Conservation (phyloP, 148 eudicot species). For the Dysphania ambrosioides region DNA sequence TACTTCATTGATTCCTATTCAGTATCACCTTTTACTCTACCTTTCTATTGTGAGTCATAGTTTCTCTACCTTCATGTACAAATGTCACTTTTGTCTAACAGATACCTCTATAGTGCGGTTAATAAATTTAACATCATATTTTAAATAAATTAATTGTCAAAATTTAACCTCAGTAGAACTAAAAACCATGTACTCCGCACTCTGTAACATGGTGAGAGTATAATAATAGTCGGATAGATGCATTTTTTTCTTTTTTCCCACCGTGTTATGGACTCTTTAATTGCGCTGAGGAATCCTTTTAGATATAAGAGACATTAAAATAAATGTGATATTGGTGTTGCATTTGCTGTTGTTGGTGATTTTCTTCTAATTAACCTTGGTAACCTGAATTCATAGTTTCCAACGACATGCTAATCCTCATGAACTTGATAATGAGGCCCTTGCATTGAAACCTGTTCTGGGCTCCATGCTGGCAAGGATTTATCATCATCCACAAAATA, state of each 20-base stretch:
- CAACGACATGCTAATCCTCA: slow-evolving; percentile 75
- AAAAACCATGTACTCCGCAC: no score
- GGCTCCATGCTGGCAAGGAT: slow-evolving; percentile 88
- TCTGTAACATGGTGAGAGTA: no score
- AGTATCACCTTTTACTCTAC: not conserved
- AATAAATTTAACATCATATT: no score
- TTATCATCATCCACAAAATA: slow-evolving; percentile 85
- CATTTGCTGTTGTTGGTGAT: not conserved
- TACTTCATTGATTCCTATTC: no score
- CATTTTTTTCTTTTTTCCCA: not conserved
- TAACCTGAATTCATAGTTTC: slow-evolving; percentile 57
- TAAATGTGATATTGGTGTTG: not conserved
- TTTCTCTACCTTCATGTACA: not conserved
- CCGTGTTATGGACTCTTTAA: not conserved
- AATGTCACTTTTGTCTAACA: not conserved
- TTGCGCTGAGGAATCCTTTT: not conserved
- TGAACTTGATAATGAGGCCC: slow-evolving; percentile 94
- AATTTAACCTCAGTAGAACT: no score
- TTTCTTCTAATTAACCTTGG: no score
- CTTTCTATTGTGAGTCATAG: not conserved
- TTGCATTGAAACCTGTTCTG: slow-evolving; percentile 90
- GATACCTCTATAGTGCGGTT: not conserved
- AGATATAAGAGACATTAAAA: not conserved
- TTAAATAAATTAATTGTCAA: no score
- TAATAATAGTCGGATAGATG: not conserved